These are phyloP conservation scores for Intubia oerlemansii DNA, from an alignment of 2,329 filamentous ascomycete genomes.

Conservation along the genomic window DNA sequence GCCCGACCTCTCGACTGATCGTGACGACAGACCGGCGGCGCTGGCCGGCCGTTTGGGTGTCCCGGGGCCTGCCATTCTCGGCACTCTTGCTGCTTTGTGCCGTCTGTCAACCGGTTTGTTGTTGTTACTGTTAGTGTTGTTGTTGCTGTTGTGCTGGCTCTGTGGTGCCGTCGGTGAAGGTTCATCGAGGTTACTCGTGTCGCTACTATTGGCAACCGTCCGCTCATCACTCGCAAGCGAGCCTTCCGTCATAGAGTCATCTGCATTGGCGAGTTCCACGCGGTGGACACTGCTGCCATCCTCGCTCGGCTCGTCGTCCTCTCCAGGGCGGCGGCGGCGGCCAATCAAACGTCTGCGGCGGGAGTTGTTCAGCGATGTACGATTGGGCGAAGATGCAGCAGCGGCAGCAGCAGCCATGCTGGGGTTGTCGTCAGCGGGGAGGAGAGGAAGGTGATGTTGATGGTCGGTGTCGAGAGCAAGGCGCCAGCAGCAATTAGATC, in stretches of 20 bases:
- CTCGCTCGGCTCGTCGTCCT: too few relatives aligned
- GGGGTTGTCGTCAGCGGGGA: too few relatives aligned
- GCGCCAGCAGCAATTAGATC: too few relatives aligned
- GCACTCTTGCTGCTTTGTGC: too few relatives aligned
- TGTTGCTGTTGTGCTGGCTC: slow-evolving; percentile 6
- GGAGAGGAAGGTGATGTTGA: too few relatives aligned
- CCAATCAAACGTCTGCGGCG: slow-evolving; percentile 41
- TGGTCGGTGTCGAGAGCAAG: too few relatives aligned
- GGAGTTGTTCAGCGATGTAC: slow-evolving; percentile 11
- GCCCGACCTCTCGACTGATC: too few relatives aligned
- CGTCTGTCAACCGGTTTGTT: too few relatives aligned
- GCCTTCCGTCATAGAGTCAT: slow-evolving; percentile 44
- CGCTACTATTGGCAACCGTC: slow-evolving; percentile 37
- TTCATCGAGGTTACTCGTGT: slow-evolving; percentile 40
- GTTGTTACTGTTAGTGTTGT: slow-evolving; percentile 13
- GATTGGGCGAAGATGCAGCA: slow-evolving; percentile 2
- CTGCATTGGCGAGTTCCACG: slow-evolving; percentile 33
- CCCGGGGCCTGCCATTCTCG: too few relatives aligned
- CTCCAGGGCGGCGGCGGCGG: slow-evolving; percentile 45
- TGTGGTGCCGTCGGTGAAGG: slow-evolving; percentile 25
- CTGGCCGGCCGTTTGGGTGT: too few relatives aligned
- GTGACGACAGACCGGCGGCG: too few relatives aligned
- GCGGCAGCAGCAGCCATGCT: slow-evolving; percentile 6
- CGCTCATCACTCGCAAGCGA: slow-evolving; percentile 41
- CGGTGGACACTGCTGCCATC: slow-evolving; percentile 40